Evolutionary conservation across 495 filamentous ascomycete genomes (phyloP).

Genomic region (Aspergillus campestris): DNA sequence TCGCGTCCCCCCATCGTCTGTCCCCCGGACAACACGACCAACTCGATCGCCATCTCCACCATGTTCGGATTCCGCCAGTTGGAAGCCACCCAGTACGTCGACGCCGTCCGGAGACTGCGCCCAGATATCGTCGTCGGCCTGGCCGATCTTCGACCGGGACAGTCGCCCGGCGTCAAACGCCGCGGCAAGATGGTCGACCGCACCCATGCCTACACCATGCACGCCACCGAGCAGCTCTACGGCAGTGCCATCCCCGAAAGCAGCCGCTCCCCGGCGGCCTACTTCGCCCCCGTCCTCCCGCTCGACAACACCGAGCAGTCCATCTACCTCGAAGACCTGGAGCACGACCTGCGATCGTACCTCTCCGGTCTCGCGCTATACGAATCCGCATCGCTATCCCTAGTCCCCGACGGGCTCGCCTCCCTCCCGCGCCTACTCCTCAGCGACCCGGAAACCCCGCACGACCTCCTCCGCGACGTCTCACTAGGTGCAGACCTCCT

Average conservation of each 20-base stretch:
- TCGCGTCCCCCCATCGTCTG: constrained; percentile 66
- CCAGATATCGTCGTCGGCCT: constrained; percentile 79
- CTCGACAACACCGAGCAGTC: constrained; percentile 64
- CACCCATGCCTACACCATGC: constrained; percentile 61
- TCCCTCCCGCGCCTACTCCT: constrained; percentile 67
- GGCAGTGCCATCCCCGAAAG: constrained; percentile 25
- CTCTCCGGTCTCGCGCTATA: constrained; percentile 80
- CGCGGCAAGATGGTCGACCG: constrained; percentile 77
- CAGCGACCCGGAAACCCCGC: constrained; percentile 56
- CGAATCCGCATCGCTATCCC: constrained; percentile 57
- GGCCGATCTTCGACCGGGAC: constrained; percentile 60
- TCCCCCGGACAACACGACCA: constrained; percentile 63
- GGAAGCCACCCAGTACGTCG: constrained; percentile 55
- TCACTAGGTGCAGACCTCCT: constrained; percentile 72
- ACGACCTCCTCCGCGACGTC: constrained; percentile 65
- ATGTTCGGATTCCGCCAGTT: constrained; percentile 73
- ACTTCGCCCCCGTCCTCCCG: constrained; percentile 79
- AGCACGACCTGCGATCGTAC: constrained; percentile 38
- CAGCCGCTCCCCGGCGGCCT: constrained; percentile 25
- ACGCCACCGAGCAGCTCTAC: constrained; percentile 45
- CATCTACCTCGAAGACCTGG: constrained; percentile 64
- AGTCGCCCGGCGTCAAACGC: constrained; percentile 55
- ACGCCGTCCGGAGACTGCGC: constrained; percentile 49
- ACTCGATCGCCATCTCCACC: constrained; percentile 68
- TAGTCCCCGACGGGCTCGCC: constrained; percentile 49